These are phyloP conservation scores for Barnettozyma vustinii DNA, from an alignment of 805 yeast genomes.

Conservation along the genomic window DNA sequence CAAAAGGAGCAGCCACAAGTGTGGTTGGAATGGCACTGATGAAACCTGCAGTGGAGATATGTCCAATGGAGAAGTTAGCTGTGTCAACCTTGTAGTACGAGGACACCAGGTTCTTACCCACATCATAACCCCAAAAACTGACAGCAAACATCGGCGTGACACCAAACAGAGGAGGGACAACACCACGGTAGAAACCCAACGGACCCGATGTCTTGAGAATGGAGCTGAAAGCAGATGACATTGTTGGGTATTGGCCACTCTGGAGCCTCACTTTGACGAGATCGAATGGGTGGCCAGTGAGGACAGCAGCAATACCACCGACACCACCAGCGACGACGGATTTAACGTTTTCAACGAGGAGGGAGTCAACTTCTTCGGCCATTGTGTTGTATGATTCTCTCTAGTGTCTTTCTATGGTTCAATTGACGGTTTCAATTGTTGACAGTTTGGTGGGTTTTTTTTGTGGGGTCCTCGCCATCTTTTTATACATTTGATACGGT, in stretches of 20 bases:
- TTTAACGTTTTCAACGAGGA: slow-evolving; percentile 66
- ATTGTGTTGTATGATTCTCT: slow-evolving; percentile 8
- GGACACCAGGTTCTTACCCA: slow-evolving; percentile 75
- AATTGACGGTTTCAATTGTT: too few relatives aligned
- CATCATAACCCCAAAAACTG: slow-evolving; percentile 96
- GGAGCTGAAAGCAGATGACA: slow-evolving; percentile 60
- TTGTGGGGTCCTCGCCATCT: not conserved
- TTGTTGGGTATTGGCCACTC: slow-evolving; percentile 56
- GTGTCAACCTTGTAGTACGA: slow-evolving; percentile 30
- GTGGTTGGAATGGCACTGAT: slow-evolving; percentile 94
- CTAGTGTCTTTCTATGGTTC: not conserved
- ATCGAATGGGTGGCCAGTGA: slow-evolving; percentile 96
- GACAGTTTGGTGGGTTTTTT: too few relatives aligned
- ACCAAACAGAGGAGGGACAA: slow-evolving; percentile 89
- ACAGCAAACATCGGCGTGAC: slow-evolving; percentile 99
- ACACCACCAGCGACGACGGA: slow-evolving; percentile 92
- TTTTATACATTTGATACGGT: too few relatives aligned
- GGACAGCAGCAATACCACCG: slow-evolving; percentile 93
- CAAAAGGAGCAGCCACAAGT: slow-evolving; percentile 95
- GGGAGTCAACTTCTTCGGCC: slow-evolving; percentile 22
- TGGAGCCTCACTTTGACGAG: slow-evolving; percentile 88
- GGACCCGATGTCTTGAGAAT: slow-evolving; percentile 74
- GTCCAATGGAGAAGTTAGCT: slow-evolving; percentile 50
- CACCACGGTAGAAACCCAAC: slow-evolving; percentile 86
- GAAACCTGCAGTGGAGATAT: slow-evolving; percentile 89